These are phyloP conservation scores for Cryptococcus maquisensis DNA, from an alignment of 1,284 basidiomycete genomes.

Conservation along the genomic window DNA sequence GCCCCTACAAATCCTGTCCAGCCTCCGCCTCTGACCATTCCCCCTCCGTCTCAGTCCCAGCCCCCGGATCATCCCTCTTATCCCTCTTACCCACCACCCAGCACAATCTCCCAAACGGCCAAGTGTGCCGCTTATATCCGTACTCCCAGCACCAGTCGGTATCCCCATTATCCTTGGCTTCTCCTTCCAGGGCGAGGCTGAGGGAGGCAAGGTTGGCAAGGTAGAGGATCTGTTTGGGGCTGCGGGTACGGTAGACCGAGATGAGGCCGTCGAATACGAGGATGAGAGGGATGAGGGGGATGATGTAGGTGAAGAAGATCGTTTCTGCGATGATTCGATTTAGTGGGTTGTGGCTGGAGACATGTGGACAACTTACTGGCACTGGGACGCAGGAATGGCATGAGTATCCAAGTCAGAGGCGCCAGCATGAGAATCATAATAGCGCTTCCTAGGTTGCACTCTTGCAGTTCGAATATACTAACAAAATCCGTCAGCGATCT, in stretches of 20 bases:
- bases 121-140: constrained; percentile 29
- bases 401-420: constrained; percentile 28
- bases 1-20: not conserved
- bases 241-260: constrained; percentile 31
- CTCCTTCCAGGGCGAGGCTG: constrained; percentile 18
- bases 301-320: constrained; percentile 40
- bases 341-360: not conserved
- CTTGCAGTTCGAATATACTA: constrained; percentile 43
- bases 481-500: not conserved
- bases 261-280: constrained; percentile 38
- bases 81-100: constrained; percentile 29
- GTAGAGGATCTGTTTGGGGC: constrained; percentile 23
- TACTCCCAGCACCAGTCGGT: constrained; percentile 37
- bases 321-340: constrained; percentile 13
- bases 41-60: constrained; percentile 4
- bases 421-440: constrained; percentile 27
- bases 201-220: constrained; percentile 31
- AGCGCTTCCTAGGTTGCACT: constrained; percentile 26
- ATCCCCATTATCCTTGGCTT: constrained; percentile 14
- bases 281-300: constrained; percentile 38
- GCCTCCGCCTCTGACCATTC: not conserved
- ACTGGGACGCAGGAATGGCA: constrained; percentile 29
- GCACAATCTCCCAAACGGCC: constrained; percentile 31
- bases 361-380: constrained; percentile 19
- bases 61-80: constrained; percentile 3